Conservation (phyloP, 1,139 yeast genomes). For the Cylindricascospora bacillispora region DNA sequence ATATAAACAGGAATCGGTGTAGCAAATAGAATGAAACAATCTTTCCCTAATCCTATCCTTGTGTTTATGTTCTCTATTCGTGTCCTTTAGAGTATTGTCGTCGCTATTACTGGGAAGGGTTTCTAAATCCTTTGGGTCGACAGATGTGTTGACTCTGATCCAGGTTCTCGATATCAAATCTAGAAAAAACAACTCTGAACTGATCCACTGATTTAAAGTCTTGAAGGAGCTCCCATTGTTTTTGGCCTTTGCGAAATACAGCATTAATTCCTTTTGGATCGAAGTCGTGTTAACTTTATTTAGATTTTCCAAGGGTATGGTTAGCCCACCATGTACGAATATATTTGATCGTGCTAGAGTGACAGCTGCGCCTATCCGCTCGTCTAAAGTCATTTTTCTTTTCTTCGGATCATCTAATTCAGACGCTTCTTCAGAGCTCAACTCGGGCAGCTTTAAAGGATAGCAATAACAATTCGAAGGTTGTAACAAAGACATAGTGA, state of each 20-base stretch:
- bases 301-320: slow-evolving; percentile 46
- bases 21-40: slow-evolving; percentile 45
- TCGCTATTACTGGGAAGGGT: background rate
- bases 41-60: slow-evolving; percentile 37
- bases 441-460: slow-evolving; percentile 22
- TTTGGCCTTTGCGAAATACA: slow-evolving; percentile 18
- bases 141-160: slow-evolving; percentile 30
- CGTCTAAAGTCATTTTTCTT: slow-evolving; percentile 30
- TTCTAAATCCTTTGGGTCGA: background rate
- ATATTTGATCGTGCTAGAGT: slow-evolving; percentile 47
- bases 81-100: slow-evolving; percentile 5
- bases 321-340: slow-evolving; percentile 53
- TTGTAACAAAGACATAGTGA: slow-evolving; percentile 25
- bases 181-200: slow-evolving; percentile 45
- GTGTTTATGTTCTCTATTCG: too few species aligned
- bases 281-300: slow-evolving; percentile 27
- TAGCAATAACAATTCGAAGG: slow-evolving; percentile 28
- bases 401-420: slow-evolving; percentile 13
- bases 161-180: slow-evolving; percentile 48
- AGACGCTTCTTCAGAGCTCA: slow-evolving; percentile 4
- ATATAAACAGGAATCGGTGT: slow-evolving; percentile 39
- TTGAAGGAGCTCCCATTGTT: slow-evolving; percentile 14
- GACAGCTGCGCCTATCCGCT: slow-evolving; percentile 57
- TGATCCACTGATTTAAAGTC: slow-evolving; percentile 33
- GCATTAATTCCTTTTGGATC: slow-evolving; percentile 19